Evolutionary conservation across 129 eudicot genomes (phyloP).

Genomic region (Flaveria robusta): DNA sequence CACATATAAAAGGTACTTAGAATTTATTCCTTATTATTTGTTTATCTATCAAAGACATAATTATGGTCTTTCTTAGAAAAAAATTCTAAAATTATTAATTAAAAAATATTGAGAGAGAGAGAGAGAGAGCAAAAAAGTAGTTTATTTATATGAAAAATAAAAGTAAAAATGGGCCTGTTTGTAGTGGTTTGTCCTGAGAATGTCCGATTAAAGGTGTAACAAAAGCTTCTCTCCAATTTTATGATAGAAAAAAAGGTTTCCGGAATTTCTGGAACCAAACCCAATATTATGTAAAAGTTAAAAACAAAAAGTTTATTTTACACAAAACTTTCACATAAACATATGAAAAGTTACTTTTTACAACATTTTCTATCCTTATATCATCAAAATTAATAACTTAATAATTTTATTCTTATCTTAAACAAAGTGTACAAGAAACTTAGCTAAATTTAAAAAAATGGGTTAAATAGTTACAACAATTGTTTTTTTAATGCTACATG

Average conservation of each 20-base stretch:
- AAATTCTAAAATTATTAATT: too few relatives aligned
- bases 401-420: not conserved
- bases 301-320: constrained; percentile 5
- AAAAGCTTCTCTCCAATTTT: constrained; percentile 11
- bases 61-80: too few relatives aligned
- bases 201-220: constrained; percentile 30
- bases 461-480: not conserved
- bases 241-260: constrained; percentile 18
- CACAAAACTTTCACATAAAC: not conserved
- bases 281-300: constrained; percentile 27
- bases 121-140: not conserved
- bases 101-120: too few relatives aligned
- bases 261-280: constrained; percentile 22
- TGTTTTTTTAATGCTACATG: too few relatives aligned
- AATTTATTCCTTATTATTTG: too few relatives aligned
- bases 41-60: too few relatives aligned
- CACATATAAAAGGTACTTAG: too few relatives aligned
- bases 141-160: not conserved
- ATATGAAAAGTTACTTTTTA: not conserved
- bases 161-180: constrained; percentile 21
- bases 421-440: not conserved
- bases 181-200: constrained; percentile 18
- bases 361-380: not conserved
- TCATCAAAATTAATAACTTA: not conserved
- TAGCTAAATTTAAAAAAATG: not conserved